A percentile compares a stretch with the other conserved stretches of the same genome.
Evolutionary conservation across 2,329 filamentous ascomycete species (phyloP).

Genomic region (Trichoderma atroviride): DNA sequence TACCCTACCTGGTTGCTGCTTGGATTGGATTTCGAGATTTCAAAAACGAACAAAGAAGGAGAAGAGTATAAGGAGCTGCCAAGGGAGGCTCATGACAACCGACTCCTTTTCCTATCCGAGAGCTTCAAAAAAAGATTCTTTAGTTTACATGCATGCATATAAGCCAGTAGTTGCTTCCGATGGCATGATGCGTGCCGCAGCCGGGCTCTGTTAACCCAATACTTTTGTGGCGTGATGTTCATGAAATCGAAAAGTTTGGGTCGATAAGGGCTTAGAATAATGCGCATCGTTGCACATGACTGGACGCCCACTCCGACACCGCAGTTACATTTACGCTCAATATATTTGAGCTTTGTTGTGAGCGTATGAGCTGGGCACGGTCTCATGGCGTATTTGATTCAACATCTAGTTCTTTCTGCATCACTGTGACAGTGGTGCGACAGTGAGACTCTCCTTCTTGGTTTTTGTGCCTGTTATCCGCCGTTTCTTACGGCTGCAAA

Average conservation of each 20-base stretch:
- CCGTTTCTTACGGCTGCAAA: background rate
- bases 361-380: background rate
- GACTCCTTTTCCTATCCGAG: background rate
- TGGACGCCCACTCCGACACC: too few relatives aligned
- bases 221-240: background rate
- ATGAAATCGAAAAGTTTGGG: background rate
- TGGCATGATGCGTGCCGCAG: background rate
- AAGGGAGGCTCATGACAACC: background rate
- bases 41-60: background rate
- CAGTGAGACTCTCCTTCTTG: background rate
- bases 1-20: background rate
- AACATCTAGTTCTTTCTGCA: background rate
- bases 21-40: background rate
- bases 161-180: background rate
- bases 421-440: background rate
- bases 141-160: conserved; percentile 7
- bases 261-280: background rate
- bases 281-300: background rate
- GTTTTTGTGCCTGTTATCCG: background rate
- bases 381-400: background rate
- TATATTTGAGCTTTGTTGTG: background rate
- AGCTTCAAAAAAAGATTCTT: background rate
- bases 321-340: background rate
- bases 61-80: background rate
- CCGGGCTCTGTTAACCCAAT: background rate